Evolutionary conservation across 2,329 filamentous ascomycete species (phyloP).

Genomic region (Hyphodiscus sp.): DNA sequence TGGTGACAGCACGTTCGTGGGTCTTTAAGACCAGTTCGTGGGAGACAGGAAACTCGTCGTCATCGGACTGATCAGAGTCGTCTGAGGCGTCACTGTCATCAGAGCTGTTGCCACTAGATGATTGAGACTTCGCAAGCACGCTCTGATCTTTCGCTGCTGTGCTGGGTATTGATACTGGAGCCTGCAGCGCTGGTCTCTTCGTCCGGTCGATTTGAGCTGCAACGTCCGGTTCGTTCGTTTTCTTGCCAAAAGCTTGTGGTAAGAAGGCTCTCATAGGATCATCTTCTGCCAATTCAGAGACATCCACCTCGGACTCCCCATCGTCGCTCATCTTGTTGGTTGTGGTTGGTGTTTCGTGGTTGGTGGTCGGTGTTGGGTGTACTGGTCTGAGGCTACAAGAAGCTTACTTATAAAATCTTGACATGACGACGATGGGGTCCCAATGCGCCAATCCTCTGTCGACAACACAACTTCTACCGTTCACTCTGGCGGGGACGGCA

Average conservation of each 20-base stretch:
- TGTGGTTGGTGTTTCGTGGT: conserved; percentile 5
- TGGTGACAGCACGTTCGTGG: conserved; percentile 81
- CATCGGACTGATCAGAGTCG: conserved; percentile 58
- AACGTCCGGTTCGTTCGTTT: conserved; percentile 65
- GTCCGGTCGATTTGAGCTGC: conserved; percentile 75
- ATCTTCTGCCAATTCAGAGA: conserved; percentile 48
- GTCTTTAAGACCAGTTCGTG: conserved; percentile 92
- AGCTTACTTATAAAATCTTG: background rate
- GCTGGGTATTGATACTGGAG: conserved; percentile 16
- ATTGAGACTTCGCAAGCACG: conserved; percentile 25
- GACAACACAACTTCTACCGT: background rate
- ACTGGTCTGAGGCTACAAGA: background rate
- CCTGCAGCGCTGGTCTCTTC: conserved; percentile 48
- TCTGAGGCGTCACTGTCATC: conserved; percentile 44
- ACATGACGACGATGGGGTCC: background rate
- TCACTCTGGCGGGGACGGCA: background rate
- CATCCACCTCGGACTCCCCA: conserved; percentile 53
- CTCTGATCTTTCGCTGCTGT: conserved; percentile 25
- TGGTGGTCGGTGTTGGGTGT: background rate
- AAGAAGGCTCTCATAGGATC: conserved; percentile 72
- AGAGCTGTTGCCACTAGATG: conserved; percentile 31
- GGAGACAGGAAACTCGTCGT: conserved; percentile 85
- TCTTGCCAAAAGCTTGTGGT: conserved; percentile 80
- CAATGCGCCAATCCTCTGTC: background rate
- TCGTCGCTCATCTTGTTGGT: conserved; percentile 48